Conservation (phyloP, 2,329 filamentous ascomycete genomes). For the Colletotrichum karsti region DNA sequence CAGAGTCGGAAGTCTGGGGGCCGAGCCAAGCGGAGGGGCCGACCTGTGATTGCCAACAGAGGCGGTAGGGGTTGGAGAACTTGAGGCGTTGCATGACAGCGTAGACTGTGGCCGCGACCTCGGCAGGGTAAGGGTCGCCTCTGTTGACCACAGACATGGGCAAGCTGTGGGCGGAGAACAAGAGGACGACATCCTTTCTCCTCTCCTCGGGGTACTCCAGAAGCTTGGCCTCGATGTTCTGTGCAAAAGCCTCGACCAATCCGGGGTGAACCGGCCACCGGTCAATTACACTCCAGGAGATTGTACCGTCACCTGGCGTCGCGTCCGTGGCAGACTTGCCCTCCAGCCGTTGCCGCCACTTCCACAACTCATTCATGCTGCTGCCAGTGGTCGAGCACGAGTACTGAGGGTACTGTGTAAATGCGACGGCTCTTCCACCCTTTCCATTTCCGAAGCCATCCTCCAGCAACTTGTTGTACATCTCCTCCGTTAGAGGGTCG, state of each 20-base stretch:
- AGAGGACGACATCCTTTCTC: constrained; percentile 80
- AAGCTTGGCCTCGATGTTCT: constrained; percentile 88
- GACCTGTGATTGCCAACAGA: constrained; percentile 98
- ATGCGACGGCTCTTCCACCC: constrained; percentile 93
- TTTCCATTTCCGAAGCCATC: constrained; percentile 92
- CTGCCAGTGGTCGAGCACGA: constrained; percentile 97
- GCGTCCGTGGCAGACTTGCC: constrained; percentile 70
- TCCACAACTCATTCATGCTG: constrained; percentile 97
- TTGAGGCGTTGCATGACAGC: constrained; percentile 94
- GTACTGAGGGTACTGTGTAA: constrained; percentile 98
- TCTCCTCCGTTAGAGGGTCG: constrained; percentile 90
- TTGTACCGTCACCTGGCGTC: constrained; percentile 69
- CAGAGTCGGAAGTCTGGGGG: constrained; percentile 88
- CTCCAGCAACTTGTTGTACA: constrained; percentile 82
- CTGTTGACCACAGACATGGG: constrained; percentile 98
- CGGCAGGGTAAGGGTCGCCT: constrained; percentile 92
- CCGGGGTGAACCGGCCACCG: constrained; percentile 94
- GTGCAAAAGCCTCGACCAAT: constrained; percentile 89
- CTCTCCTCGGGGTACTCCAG: constrained; percentile 84
- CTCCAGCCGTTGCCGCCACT: constrained; percentile 90
- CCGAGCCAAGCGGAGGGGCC: constrained; percentile 95
- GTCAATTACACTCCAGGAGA: constrained; percentile 97
- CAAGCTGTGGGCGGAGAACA: constrained; percentile 95
- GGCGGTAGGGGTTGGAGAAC: constrained; percentile 88
- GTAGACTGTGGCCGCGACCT: constrained; percentile 95